A percentile compares a stretch with the other conserved stretches of the same genome.
Conservation (phyloP, 768 basidiomycete genomes). For the Boletus fagicola region DNA sequence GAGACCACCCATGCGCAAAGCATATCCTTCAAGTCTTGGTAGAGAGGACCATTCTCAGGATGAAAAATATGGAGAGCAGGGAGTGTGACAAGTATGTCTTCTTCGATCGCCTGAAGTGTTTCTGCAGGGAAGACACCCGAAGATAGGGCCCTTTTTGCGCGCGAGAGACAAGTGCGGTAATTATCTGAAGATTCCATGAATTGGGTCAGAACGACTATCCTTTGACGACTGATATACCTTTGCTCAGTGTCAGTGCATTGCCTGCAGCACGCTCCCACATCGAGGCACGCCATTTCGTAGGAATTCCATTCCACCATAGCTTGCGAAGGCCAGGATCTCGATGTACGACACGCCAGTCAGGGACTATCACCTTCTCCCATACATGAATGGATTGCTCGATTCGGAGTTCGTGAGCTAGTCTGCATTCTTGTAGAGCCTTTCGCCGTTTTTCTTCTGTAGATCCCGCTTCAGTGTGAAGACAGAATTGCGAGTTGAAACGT, state of each 20-base stretch:
- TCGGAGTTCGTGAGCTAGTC: constrained; percentile 58
- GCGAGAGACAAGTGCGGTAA: constrained; percentile 65
- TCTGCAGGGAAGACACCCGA: constrained; percentile 65
- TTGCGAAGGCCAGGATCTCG: constrained; percentile 62
- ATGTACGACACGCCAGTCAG: constrained; percentile 78
- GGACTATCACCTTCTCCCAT: constrained; percentile 79
- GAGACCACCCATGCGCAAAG: constrained; percentile 86
- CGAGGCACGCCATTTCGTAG: constrained; percentile 70
- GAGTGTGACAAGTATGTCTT: constrained; percentile 72
- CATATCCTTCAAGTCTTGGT: constrained; percentile 80
- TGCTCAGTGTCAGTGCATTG: constrained; percentile 76
- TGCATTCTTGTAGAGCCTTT: constrained; percentile 59
- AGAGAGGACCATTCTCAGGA: constrained; percentile 71
- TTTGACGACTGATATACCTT: constrained; percentile 48
- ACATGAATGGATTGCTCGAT: constrained; percentile 67
- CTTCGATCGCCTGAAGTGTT: constrained; percentile 62
- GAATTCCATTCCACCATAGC: constrained; percentile 89
- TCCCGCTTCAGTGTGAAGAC: constrained; percentile 3
- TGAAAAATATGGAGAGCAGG: constrained; percentile 81
- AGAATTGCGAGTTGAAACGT: neutral
- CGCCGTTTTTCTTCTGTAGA: constrained; percentile 66
- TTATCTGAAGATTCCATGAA: constrained; percentile 43
- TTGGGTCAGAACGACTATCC: constrained; percentile 4
- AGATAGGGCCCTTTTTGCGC: constrained; percentile 69
- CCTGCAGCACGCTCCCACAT: constrained; percentile 89